Evolutionary conservation across 2,329 filamentous ascomycete genomes (phyloP), one percentile per base, ranked within the genome.

Genomic region (Fusarium mangiferae): DNA sequence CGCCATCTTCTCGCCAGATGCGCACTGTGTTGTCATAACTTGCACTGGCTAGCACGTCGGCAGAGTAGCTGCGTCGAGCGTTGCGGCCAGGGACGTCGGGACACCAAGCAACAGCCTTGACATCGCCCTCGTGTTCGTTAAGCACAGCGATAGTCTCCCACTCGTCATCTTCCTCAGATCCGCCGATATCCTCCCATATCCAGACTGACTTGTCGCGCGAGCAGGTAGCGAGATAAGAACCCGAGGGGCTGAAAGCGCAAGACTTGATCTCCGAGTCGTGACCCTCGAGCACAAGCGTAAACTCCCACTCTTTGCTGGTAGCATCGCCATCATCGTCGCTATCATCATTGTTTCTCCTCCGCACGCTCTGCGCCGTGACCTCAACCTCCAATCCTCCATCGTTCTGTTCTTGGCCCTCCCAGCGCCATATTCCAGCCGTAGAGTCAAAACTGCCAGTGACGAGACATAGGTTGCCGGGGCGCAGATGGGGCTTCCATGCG

Each of bases 101-200:
- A 80, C 96, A 95, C 96, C 96, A 99, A 6, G 91, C 90, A 4
- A 99, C 94, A 73, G 91, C 94, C 82, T 99, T 99, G 75, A 99
- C 95, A 83, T 99, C 96, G 28, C 94, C 95, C 52, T 95, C 93
- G 81, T 99, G 96, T 83, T 98, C 96, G 83, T 94, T 94, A 78
- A 98, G 87, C 60, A 98, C 96, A 0, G 96, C 96, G 22, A 98
- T 91, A 4, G 96, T 98, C 87, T 99, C 96, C 86, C 95, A 98
- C 81, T 98, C 96, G 81, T 98, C 96, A 62, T 97, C 95, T 22
- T 92, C 93, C 75, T 93, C 92, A 62, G 85, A 84, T 14, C 84
- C 84, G 44, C 90, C 89, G 61, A 98, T 89, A 81, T 98, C 96
- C 83, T 99, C 96, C 96, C 96, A 99, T 77, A 99, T 94, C 96